A percentile compares a stretch with the other conserved stretches of the same genome.
Conservation (phyloP, 179 eudicot species). For the Spergularia azorica region DNA sequence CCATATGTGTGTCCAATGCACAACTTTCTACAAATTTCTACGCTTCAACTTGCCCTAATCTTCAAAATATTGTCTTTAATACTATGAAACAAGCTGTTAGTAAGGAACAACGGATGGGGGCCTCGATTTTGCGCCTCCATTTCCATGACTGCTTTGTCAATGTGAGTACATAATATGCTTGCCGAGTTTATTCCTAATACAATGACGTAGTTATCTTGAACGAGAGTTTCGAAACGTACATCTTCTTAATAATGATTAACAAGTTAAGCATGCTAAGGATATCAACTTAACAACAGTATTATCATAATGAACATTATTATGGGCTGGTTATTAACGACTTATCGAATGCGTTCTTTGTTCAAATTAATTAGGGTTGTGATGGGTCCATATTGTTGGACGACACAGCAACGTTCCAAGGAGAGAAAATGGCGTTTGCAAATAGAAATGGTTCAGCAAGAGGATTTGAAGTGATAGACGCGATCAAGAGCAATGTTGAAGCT, state of each 20-base stretch:
- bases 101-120: constrained; percentile 40
- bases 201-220: too few relatives aligned
- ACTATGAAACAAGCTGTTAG: constrained; percentile 41
- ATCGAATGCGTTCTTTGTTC: neutral
- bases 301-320: too few relatives aligned
- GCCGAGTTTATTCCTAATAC: too few relatives aligned
- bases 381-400: constrained; percentile 42
- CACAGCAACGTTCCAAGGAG: constrained; percentile 31
- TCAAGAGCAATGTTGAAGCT: constrained; percentile 45
- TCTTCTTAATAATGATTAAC: too few relatives aligned
- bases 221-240: too few relatives aligned
- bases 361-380: constrained; percentile 40
- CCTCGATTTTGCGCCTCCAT: constrained; percentile 43
- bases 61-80: constrained; percentile 24
- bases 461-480: constrained; percentile 44
- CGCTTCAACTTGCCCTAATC: constrained; percentile 35
- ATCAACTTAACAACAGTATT: too few relatives aligned
- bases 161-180: constrained; percentile 17
- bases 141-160: constrained; percentile 54
- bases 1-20: constrained; percentile 21
- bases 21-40: constrained; percentile 39
- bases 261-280: too few relatives aligned
- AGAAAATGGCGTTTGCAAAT: constrained; percentile 39
- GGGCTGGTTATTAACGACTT: too few relatives aligned
- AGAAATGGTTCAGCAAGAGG: constrained; percentile 40